Base-by-base conservation (phyloP, 768 basidiomycete species). In the Boletus eberwhitei region DNA sequence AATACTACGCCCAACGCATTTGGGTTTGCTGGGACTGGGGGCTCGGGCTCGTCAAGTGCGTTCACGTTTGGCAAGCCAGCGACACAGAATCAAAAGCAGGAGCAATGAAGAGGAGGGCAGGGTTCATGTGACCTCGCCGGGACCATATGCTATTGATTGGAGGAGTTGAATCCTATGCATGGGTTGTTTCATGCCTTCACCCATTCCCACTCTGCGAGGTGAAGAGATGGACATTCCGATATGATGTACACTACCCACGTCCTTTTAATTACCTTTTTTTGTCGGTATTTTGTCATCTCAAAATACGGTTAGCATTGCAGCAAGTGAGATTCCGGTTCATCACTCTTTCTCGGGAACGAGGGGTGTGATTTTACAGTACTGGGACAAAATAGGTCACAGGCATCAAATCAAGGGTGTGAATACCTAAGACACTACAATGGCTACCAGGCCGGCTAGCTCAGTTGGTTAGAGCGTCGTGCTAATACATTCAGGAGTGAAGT, bases 391-490 rank as follows among this genome's bases (percentile, higher is more conserved):
- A 9, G 29, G 29, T 29, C 29, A 29, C 29, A n/a, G n/a, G n/a
- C n/a, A n/a, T 11, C 12, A 1, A 12, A 39, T 21, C 19, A 13
- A 7, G 11, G 12, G 21, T 21, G 39, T 21, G 6, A 19, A 39
- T 39, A 12, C 8, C 8, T 12, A 3, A 31, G 11, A 31, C 11
- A 32, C 31, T 12, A 32, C 31, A 9, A 12, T 32, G 31, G 31
- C 11, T 12, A 32, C 6, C 9, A 9, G 86, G 87, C 87, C 86
- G 87, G 82, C 85, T 89, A 88, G 87, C 88, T 90, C 87, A 90
- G 88, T 77, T 88, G 88, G 87, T 89, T 88, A 88, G 88, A 88
- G 87, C 87, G 86, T 88, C 82, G 86, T 86, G 83, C 86, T 88
- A 88, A 65, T 71, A 69, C 60, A 32, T 17, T 17, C n/a, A 24